Base-by-base conservation (phyloP, 805 yeast genomes). In the Martiniozyma abietophila region DNA sequence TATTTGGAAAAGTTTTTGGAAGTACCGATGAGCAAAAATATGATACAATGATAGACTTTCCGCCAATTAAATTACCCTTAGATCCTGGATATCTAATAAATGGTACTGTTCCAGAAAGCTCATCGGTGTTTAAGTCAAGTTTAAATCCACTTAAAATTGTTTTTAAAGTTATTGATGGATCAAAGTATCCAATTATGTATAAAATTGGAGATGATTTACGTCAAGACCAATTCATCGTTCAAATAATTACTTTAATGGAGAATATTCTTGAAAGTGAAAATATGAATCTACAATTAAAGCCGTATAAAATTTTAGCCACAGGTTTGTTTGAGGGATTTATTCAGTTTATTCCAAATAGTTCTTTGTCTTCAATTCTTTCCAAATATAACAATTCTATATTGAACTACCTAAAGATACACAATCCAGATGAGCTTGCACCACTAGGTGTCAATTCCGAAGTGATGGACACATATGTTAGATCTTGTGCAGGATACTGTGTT, bases 401-500 rank as follows among this genome's bases (percentile, higher is more conserved):
- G 24, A 74, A 77, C 8, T 92, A 69, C 47, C 61, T 92, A 31
- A 72, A 71, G 43, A 62, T 66, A 19, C 80, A 84, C 44, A 77
- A 77, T 40, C 80, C 80, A 0, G 80, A 75, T 46, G 48, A 57
- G 17, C 28, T 45, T 18, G 42, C 64, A 37, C 52, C 68, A 29
- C 56, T 69, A 34, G 71, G 71, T 0, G 76, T 82, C 1, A 62
- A 67, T 8, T 58, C 74, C 0, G 72, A 71, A 44, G 83, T 77
- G 1, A 84, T 92, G 95, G 97, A 92, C 48, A 89, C 82, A 44
- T 92, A 83, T 58, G 89, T 92, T 6, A 74, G 88, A 44, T 84
- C 96, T 3, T 85, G 96, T 53, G 96, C 99, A 17, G 99, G 98
- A 0, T 92, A 92, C 52, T 92, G 96, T 63, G 97, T 92, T 1